Conservation (phyloP, 1,284 basidiomycete genomes). For the Apiotrichum sp. region DNA sequence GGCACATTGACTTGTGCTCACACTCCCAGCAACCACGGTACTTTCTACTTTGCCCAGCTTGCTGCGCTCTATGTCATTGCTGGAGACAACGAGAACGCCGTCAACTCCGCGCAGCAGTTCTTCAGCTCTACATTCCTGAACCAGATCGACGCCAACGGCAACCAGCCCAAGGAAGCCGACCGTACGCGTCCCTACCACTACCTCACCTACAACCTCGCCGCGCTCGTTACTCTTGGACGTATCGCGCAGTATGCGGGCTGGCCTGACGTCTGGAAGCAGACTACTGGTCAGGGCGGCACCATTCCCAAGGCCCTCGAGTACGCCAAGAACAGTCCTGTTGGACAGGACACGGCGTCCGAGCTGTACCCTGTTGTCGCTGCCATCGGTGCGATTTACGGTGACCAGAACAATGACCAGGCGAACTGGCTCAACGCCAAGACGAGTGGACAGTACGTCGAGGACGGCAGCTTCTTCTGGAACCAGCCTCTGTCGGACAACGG, state of each 20-base stretch:
- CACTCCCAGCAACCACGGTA: conserved; percentile 31
- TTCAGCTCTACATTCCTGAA: conserved; percentile 24
- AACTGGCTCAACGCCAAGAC: conserved; percentile 18
- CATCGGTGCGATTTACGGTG: conserved; percentile 30
- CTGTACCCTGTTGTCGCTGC: conserved; percentile 24
- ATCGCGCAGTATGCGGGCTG: conserved; percentile 16
- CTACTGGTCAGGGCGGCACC: conserved; percentile 17
- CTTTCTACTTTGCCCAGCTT: conserved; percentile 37
- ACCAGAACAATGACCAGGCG: conserved; percentile 28
- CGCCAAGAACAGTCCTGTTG: conserved; percentile 19
- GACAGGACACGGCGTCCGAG: conserved; percentile 8
- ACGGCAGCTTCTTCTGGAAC: conserved; percentile 24
- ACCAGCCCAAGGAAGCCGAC: conserved; percentile 28
- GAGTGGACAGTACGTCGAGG: conserved; percentile 20
- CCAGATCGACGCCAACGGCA: conserved; percentile 33
- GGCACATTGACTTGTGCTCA: too few relatives aligned
- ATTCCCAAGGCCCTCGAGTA: conserved; percentile 30
- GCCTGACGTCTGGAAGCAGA: conserved; percentile 20
- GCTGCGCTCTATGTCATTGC: conserved; percentile 29
- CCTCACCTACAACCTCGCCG: conserved; percentile 37
- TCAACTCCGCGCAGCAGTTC: conserved; percentile 20
- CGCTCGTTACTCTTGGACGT: conserved; percentile 17
- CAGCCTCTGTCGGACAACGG: conserved; percentile 16
- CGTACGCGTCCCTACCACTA: conserved; percentile 42
- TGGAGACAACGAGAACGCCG: conserved; percentile 24